Evolutionary conservation across 1,284 basidiomycete genomes (phyloP).

Genomic region (Phellopilus nigrolimitatus): DNA sequence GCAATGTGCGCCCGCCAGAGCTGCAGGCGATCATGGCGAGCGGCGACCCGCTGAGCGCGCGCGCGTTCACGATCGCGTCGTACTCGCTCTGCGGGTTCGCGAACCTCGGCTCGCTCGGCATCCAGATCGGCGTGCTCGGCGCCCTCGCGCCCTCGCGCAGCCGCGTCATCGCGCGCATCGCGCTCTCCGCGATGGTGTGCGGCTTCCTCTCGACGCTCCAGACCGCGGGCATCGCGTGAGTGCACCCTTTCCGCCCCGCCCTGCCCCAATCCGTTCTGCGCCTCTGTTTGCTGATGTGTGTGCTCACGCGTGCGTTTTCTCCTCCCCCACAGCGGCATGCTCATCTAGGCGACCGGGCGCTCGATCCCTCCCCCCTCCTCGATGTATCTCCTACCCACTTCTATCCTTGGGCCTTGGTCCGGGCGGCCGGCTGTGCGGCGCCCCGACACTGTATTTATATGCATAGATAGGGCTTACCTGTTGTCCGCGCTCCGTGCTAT

Average conservation of each 20-base stretch:
- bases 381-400: background rate
- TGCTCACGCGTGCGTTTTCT: constrained; percentile 1
- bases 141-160: constrained; percentile 37
- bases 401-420: no score
- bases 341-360: constrained; percentile 7
- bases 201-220: constrained; percentile 24
- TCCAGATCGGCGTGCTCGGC: constrained; percentile 85
- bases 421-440: no score
- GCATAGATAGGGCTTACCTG: no score
- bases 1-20: no score
- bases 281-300: no score
- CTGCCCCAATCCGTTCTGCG: background rate
- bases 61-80: constrained; percentile 73
- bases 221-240: constrained; percentile 21
- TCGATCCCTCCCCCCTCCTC: background rate
- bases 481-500: no score
- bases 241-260: no score
- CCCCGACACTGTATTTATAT: no score
- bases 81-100: constrained; percentile 90
- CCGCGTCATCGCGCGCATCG: constrained; percentile 35
- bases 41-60: constrained; percentile 55
- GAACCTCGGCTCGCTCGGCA: constrained; percentile 82
- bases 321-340: constrained; percentile 13
- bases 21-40: constrained; percentile 49
- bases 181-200: constrained; percentile 34